phyloP scores from a whole-genome alignment of 2,329 filamentous ascomycete species.

The Fusarium torulosum region DNA sequence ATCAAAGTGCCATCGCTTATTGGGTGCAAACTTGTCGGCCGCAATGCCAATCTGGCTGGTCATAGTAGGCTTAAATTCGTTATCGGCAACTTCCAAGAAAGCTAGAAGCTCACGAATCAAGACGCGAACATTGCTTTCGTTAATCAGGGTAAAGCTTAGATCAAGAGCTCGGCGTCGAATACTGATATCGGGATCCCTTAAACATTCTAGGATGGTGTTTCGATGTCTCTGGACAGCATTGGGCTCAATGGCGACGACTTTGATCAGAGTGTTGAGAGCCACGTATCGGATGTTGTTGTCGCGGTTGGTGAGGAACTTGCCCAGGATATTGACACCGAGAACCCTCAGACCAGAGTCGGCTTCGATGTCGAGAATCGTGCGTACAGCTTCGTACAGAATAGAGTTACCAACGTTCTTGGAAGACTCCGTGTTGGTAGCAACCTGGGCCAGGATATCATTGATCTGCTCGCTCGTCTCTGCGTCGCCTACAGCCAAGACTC shows the following conservation, averaged over 20 bases:
- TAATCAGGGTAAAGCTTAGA: constrained; percentile 97
- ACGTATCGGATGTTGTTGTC: constrained; percentile 99
- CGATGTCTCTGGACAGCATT: constrained; percentile 97
- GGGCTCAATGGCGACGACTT: constrained; percentile 97
- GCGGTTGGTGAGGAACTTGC: constrained; percentile 97
- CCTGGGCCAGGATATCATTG: constrained; percentile 97
- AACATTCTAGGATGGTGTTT: constrained; percentile 96
- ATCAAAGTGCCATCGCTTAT: constrained; percentile 98
- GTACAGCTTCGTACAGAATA: constrained; percentile 95
- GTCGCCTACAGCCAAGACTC: constrained; percentile 89
- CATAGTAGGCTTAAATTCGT: constrained; percentile 99
- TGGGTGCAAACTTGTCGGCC: constrained; percentile 94
- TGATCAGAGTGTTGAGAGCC: constrained; percentile 95
- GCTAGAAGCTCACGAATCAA: constrained; percentile 92
- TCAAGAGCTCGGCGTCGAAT: constrained; percentile 96
- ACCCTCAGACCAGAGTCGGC: constrained; percentile 95
- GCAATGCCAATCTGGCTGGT: constrained; percentile 98
- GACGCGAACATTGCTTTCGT: constrained; percentile 94
- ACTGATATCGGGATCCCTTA: constrained; percentile 97
- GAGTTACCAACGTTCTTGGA: constrained; percentile 99
- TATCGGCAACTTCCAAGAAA: constrained; percentile 96
- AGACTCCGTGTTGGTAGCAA: constrained; percentile 97
- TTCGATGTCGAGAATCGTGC: constrained; percentile 97
- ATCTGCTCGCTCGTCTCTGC: constrained; percentile 92
- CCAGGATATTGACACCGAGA: constrained; percentile 96